Conservation (phyloP, 176 grass and related monocot genomes). For the Puya raimondii region DNA sequence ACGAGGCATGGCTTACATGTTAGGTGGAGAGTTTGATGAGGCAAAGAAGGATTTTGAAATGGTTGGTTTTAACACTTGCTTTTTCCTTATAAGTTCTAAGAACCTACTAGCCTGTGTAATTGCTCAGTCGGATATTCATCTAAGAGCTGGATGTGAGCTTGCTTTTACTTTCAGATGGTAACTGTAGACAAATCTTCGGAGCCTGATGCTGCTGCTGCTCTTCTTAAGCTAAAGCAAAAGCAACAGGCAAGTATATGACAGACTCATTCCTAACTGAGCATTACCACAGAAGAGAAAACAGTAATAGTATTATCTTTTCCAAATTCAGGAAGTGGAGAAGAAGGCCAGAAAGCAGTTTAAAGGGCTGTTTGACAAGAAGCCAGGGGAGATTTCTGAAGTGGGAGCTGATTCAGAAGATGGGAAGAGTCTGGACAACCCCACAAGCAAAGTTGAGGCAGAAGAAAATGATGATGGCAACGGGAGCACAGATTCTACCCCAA, state of each 20-base stretch:
- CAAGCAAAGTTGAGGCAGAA: constrained; percentile 15
- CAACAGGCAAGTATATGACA: constrained; percentile 45
- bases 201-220: constrained; percentile 63
- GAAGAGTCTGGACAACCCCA: not conserved
- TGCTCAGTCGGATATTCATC: constrained; percentile 1
- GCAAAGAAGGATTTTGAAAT: constrained; percentile 90
- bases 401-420: constrained; percentile 20
- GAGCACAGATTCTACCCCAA: not conserved
- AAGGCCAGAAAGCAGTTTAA: constrained; percentile 89
- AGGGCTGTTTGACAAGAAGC: constrained; percentile 96
- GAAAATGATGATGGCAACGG: constrained; percentile 14
- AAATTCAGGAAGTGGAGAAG: constrained; percentile 65
- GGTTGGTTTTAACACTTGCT: constrained; percentile 26
- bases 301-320: not conserved
- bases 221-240: constrained; percentile 72
- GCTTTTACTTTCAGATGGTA: constrained; percentile 54
- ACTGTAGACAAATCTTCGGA: constrained; percentile 63
- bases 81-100: constrained; percentile 11
- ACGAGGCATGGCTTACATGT: constrained; percentile 69
- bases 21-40: constrained; percentile 78
- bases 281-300: too few relatives aligned
- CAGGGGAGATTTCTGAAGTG: constrained; percentile 78
- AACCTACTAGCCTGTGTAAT: not conserved
- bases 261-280: not conserved
- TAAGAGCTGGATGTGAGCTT: constrained; percentile 6